Percentiles rank a stretch among this genome's conserved stretches.
phyloP scores from a whole-genome alignment of 805 yeast species.

The Candida nanaspora region DNA sequence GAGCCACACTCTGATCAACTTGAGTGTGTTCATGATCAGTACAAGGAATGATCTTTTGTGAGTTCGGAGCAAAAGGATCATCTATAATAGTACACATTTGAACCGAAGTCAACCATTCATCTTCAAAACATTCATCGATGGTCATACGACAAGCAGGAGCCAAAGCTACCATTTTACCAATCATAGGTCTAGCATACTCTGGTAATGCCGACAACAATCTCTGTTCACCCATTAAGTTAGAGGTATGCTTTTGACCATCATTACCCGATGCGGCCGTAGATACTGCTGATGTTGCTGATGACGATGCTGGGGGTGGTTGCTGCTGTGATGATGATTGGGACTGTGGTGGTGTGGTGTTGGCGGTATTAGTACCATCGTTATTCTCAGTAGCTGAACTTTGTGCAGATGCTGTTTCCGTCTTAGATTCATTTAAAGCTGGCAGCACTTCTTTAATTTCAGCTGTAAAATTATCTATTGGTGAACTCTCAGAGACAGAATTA shows the following conservation, averaged over 20 bases:
- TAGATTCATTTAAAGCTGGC: not conserved
- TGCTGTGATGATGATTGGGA: slow-evolving; percentile 1
- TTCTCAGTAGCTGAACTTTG: not conserved
- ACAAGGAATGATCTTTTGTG: slow-evolving; percentile 34
- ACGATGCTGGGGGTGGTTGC: slow-evolving; percentile 3
- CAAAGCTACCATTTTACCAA: slow-evolving; percentile 71
- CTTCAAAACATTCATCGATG: slow-evolving; percentile 73
- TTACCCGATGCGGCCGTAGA: slow-evolving; percentile 7
- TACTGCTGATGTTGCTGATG: slow-evolving; percentile 14
- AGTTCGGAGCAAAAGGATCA: slow-evolving; percentile 26
- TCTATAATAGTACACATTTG: slow-evolving; percentile 61
- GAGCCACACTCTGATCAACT: slow-evolving; percentile 92
- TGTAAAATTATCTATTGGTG: slow-evolving; percentile 6
- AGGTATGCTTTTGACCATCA: slow-evolving; percentile 41
- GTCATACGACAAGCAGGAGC: slow-evolving; percentile 82
- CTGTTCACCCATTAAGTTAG: slow-evolving; percentile 63
- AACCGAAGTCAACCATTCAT: slow-evolving; percentile 58
- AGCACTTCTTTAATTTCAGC: slow-evolving; percentile 8
- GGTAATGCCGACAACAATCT: slow-evolving; percentile 67
- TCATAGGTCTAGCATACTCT: slow-evolving; percentile 56
- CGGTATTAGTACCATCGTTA: not conserved
- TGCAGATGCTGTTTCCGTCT: too few relatives aligned
- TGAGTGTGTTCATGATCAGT: slow-evolving; percentile 74
- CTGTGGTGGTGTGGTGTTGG: slow-evolving; percentile 7
- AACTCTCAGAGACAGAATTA: slow-evolving; percentile 2